A percentile compares a stretch with the other conserved stretches of the same genome.
Evolutionary conservation across 2,329 filamentous ascomycete species (phyloP).

Genomic region (Aspergillus ruber): DNA sequence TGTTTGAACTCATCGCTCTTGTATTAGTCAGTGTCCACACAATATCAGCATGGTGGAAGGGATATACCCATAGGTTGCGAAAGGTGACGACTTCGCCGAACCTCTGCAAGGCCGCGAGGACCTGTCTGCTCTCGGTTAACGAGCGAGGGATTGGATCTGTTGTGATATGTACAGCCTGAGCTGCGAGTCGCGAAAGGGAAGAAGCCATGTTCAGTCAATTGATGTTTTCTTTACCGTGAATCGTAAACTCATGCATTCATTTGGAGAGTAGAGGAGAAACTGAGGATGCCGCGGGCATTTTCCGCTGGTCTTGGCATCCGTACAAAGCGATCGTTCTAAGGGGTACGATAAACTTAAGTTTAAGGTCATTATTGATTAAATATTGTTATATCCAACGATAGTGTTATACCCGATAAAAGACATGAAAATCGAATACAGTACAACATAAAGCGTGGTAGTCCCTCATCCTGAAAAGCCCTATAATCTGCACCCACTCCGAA

Average conservation of each 20-base stretch:
- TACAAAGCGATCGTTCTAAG: background rate
- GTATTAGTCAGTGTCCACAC: background rate
- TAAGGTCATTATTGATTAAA: background rate
- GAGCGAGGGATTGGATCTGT: conserved; percentile 21
- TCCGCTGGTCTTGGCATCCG: background rate
- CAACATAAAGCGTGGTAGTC: background rate
- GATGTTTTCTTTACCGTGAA: background rate
- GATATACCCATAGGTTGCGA: conserved; percentile 28
- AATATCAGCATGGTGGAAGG: background rate
- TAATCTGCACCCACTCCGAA: background rate
- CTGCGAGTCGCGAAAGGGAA: conserved; percentile 9
- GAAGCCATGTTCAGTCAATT: conserved; percentile 8
- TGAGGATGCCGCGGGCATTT: background rate
- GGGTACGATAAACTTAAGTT: background rate
- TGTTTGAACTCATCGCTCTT: conserved; percentile 6
- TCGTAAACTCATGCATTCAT: conserved; percentile 3
- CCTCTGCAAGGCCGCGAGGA: conserved; percentile 33
- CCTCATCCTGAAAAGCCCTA: background rate
- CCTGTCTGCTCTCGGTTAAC: conserved; percentile 27
- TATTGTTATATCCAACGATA: background rate
- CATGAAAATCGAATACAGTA: background rate
- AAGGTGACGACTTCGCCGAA: conserved; percentile 37
- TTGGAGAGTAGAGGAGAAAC: conserved; percentile 3
- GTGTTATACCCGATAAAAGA: too few relatives aligned
- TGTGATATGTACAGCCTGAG: conserved; percentile 26